Evolutionary conservation across 1,139 yeast species (phyloP).

Genomic region (Ogataea hybrid): DNA sequence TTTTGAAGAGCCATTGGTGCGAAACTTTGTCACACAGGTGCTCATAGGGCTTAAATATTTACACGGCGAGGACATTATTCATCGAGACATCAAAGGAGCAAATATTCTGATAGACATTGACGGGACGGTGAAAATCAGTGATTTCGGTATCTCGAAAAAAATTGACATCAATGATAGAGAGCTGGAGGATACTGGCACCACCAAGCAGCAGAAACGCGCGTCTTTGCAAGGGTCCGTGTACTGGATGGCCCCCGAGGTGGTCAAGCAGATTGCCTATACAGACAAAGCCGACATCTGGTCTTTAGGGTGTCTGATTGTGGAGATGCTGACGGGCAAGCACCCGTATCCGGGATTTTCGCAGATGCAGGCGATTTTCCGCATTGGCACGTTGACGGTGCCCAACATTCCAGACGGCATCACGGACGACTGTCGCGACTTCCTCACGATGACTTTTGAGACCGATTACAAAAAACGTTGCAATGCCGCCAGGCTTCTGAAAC

Average conservation of each 20-base stretch:
- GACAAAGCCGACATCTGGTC: constrained; percentile 96
- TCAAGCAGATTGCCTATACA: constrained; percentile 85
- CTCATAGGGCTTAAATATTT: constrained; percentile 77
- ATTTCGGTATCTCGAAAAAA: constrained; percentile 89
- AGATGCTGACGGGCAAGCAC: constrained; percentile 93
- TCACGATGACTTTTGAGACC: constrained; percentile 65
- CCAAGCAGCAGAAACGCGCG: constrained; percentile 50
- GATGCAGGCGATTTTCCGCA: constrained; percentile 93
- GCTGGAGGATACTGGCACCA: constrained; percentile 5
- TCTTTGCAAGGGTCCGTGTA: constrained; percentile 92
- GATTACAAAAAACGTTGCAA: constrained; percentile 73
- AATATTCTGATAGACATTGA: constrained; percentile 85
- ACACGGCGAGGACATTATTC: constrained; percentile 81
- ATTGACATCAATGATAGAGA: constrained; percentile 31
- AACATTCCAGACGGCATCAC: constrained; percentile 78
- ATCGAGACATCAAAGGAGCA: constrained; percentile 92
- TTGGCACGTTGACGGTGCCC: constrained; percentile 81
- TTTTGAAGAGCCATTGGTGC: constrained; percentile 83
- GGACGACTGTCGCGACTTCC: constrained; percentile 63
- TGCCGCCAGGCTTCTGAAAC: constrained; percentile 66
- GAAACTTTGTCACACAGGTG: constrained; percentile 82
- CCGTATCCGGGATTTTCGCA: constrained; percentile 93
- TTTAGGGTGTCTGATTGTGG: constrained; percentile 85
- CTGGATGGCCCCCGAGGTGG: constrained; percentile 99
- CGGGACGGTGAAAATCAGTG: constrained; percentile 90